These are phyloP conservation scores for Exobasidium rhododendri DNA, from an alignment of 1,284 basidiomycete genomes.

Conservation along the genomic window DNA sequence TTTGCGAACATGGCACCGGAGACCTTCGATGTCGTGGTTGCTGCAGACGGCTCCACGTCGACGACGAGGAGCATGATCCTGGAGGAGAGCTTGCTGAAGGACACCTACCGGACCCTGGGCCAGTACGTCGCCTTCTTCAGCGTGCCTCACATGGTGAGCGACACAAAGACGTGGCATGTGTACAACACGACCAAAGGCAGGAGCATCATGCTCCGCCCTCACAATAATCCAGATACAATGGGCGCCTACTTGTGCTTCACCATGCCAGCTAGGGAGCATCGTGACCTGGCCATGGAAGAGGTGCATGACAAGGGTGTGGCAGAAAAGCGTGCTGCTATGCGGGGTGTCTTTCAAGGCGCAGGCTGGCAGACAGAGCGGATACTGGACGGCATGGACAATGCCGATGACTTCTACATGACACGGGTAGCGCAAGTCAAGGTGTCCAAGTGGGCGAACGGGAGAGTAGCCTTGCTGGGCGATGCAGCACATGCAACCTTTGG, in stretches of 20 bases:
- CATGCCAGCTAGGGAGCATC: constrained; percentile 17
- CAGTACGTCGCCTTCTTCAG: constrained; percentile 23
- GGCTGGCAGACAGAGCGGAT: constrained; percentile 24
- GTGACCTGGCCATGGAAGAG: no score
- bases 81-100: constrained; percentile 7
- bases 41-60: constrained; percentile 38
- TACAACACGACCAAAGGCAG: constrained; percentile 17
- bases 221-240: constrained; percentile 28
- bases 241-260: constrained; percentile 14
- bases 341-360: constrained; percentile 15
- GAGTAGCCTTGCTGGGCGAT: constrained; percentile 34
- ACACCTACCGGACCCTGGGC: constrained; percentile 16
- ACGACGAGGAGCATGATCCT: constrained; percentile 25
- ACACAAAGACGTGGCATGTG: constrained; percentile 23
- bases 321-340: constrained; percentile 12
- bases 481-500: constrained; percentile 32
- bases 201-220: constrained; percentile 20
- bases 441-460: constrained; percentile 22
- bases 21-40: constrained; percentile 31
- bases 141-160: constrained; percentile 18
- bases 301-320: no score
- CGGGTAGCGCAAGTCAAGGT: constrained; percentile 28
- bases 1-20: constrained; percentile 18
- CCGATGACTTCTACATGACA: constrained; percentile 31
- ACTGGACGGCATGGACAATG: constrained; percentile 17